Conservation (phyloP, 2,329 filamentous ascomycete species). For the Anthostomella pinea region DNA sequence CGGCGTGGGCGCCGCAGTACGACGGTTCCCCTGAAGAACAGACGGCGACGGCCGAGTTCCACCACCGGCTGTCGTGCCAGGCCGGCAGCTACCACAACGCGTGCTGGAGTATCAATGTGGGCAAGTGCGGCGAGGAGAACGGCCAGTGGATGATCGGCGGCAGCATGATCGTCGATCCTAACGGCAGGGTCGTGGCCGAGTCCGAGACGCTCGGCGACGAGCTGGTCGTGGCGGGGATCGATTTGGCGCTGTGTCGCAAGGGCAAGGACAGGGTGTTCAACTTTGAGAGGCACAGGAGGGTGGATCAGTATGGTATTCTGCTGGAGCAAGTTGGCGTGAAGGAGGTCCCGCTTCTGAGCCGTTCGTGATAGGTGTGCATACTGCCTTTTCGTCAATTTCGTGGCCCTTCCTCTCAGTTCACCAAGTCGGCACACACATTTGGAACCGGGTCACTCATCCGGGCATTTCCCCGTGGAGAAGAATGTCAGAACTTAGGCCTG, state of each 20-base stretch:
- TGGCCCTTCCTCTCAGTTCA: no score
- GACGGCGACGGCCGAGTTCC: constrained; percentile 46
- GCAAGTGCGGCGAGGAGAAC: constrained; percentile 50
- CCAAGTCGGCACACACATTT: no score
- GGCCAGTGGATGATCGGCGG: constrained; percentile 47
- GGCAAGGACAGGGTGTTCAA: constrained; percentile 48
- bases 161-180: constrained; percentile 45
- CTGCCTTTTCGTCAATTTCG: no score
- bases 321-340: constrained; percentile 38
- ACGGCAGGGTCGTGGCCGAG: constrained; percentile 50
- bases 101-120: constrained; percentile 48
- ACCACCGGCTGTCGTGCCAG: constrained; percentile 51
- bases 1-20: constrained; percentile 45
- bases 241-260: constrained; percentile 44
- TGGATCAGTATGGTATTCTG: constrained; percentile 42
- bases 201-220: constrained; percentile 47
- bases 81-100: constrained; percentile 52
- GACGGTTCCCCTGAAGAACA: constrained; percentile 37
- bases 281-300: constrained; percentile 41
- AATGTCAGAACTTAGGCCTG: no score
- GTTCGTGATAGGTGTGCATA: no score
- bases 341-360: constrained; percentile 23
- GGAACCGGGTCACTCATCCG: no score
- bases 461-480: no score
- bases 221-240: constrained; percentile 48